These are phyloP conservation scores for Phlyctochytrium planicorne DNA, from an alignment of 192 early-diverging fungal genomes.

Conservation along the genomic window DNA sequence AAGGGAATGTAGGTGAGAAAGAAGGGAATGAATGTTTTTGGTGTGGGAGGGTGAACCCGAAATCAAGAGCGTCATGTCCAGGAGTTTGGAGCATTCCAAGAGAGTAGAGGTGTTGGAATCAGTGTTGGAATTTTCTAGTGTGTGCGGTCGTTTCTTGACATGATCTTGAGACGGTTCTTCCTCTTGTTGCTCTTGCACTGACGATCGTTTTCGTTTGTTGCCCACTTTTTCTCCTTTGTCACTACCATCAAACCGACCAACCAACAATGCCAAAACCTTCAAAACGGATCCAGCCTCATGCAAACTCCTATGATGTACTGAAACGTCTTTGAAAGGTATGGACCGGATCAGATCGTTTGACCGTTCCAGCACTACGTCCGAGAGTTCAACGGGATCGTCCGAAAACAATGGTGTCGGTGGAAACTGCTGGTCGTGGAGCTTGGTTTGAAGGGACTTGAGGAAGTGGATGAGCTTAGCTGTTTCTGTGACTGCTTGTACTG, in stretches of 20 bases:
- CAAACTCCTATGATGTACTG: neutral
- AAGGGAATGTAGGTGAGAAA: conserved; percentile 24
- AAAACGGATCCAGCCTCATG: neutral
- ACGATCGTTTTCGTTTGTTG: neutral
- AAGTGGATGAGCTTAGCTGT: too few species aligned
- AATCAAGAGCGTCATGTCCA: conserved; percentile 59
- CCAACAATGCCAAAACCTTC: conserved; percentile 7
- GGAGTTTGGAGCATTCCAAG: conserved; percentile 31
- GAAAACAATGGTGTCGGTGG: neutral
- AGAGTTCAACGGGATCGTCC: neutral
- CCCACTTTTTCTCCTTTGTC: neutral
- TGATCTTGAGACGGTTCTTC: neutral
- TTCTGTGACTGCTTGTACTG: too few species aligned
- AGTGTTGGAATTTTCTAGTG: neutral
- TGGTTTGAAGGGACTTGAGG: too few species aligned
- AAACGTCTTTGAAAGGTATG: neutral
- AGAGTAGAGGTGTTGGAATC: neutral
- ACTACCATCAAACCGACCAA: neutral
- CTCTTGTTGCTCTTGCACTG: neutral
- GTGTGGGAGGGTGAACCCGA: conserved; percentile 48
- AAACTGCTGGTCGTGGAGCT: too few species aligned
- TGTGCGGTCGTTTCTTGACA: neutral
- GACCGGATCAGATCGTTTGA: neutral
- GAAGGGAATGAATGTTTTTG: conserved; percentile 18
- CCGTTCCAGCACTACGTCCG: neutral